phyloP scores from a whole-genome alignment of 2,329 filamentous ascomycete genomes.

The Arthrobotrys iridis region DNA sequence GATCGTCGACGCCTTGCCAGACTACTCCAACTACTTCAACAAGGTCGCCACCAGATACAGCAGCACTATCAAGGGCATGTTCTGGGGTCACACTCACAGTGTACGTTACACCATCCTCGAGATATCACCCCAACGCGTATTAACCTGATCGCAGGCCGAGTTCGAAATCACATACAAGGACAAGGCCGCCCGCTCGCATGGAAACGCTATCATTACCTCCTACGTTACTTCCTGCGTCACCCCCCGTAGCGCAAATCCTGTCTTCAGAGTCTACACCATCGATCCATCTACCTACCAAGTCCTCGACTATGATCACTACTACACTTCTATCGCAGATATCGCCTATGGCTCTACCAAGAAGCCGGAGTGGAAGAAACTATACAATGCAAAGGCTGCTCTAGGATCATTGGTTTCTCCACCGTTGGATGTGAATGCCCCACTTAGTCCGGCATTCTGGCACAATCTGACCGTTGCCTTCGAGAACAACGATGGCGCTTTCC shows the following conservation, averaged over 20 bases:
- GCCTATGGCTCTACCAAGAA: conserved; percentile 63
- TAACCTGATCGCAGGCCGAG: conserved; percentile 63
- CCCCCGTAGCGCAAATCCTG: conserved; percentile 68
- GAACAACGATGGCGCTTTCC: conserved; percentile 63
- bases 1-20: conserved; percentile 66
- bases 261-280: conserved; percentile 70
- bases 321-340: conserved; percentile 63
- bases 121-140: not conserved
- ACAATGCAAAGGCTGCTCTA: conserved; percentile 69
- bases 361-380: conserved; percentile 68
- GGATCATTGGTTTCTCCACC: conserved; percentile 64
- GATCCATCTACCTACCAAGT: conserved; percentile 69
- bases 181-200: conserved; percentile 59
- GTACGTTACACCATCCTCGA: conserved; percentile 60
- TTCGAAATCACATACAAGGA: conserved; percentile 67
- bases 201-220: conserved; percentile 65
- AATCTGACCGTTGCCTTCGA: conserved; percentile 67
- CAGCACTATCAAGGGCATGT: conserved; percentile 65
- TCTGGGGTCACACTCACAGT: conserved; percentile 51
- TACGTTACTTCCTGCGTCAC: conserved; percentile 69
- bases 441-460: conserved; percentile 71
- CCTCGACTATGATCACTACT: conserved; percentile 67
- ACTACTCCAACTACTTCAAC: conserved; percentile 67
- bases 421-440: conserved; percentile 62
- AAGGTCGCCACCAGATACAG: conserved; percentile 68